Base-by-base conservation (phyloP, 2,329 filamentous ascomycete species). In the Neonectria ditissima region DNA sequence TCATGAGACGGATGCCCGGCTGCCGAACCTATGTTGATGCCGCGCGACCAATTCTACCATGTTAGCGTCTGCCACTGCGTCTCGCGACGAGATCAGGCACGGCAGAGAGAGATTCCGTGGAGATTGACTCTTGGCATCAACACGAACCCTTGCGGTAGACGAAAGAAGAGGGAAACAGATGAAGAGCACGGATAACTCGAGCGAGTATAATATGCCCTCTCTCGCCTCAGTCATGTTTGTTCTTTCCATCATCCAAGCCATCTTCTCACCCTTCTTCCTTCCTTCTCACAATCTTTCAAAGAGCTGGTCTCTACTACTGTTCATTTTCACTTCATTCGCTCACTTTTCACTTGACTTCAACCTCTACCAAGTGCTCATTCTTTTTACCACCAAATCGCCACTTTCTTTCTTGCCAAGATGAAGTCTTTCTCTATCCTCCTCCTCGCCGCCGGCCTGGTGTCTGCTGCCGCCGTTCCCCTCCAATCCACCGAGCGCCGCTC, bases 391-490 rank as follows among this genome's bases (percentile, higher is more conserved):
- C 5, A 37, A 16, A 14, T 45, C 43, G 26, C 26, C 22, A 45
- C 43, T 45, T 16, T 45, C 43, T 45, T 45, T 26, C 16, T 11
- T 14, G 9, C 28, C 24, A 28, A 47, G 24, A 47, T 47, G 44
- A 47, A 47, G 44, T 47, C 44, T 26, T 4, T 47, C 44, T 47
- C 44, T n/a, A 47, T 47, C 5, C 22, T 47, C 14, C 14, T 47
- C 24, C 22, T 47, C 7, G 26, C 44, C 24, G 44, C 44, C 18
- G 44, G 44, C 44, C 44, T 47, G 24, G 44, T 47, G 44, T 47
- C 44, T 14, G 44, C 44, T 16, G 44, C n/a, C 24, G 44, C 44
- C 7, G 24, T 28, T 47, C 22, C 44, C 28, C 24, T 6, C n/a
- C 14, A 11, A 9, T 22, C 11, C 14, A 13, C 22, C 16, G 13